Conservation (phyloP, 2,329 filamentous ascomycete species). For the Aaosphaeria pasadenensis region DNA sequence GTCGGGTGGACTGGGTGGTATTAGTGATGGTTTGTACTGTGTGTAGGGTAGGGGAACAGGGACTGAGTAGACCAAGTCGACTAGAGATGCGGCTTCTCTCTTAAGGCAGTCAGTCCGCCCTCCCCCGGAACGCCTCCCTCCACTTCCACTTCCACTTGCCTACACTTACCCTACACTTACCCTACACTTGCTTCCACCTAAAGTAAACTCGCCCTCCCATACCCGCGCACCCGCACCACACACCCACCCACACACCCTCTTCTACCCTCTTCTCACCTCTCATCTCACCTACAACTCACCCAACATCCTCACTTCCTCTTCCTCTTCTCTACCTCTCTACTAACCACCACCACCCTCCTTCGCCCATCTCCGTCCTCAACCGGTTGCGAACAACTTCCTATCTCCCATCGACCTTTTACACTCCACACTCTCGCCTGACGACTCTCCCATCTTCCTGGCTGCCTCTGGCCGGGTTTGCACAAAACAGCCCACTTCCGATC, state of each 20-base stretch:
- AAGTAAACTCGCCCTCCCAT: not conserved
- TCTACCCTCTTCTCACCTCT: constrained; percentile 21
- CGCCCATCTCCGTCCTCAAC: constrained; percentile 5
- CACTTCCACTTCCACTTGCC: too few species aligned
- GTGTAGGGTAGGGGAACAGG: too few species aligned
- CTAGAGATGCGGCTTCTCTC: too few species aligned
- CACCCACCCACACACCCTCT: constrained; percentile 8
- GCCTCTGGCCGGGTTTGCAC: not conserved
- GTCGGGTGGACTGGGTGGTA: too few species aligned
- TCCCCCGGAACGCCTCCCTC: too few species aligned
- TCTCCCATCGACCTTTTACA: not conserved
- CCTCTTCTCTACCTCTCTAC: constrained; percentile 2
- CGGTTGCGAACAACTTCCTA: not conserved
- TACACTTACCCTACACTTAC: constrained; percentile 10
- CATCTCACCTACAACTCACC: constrained; percentile 5
- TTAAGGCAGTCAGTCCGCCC: too few species aligned
- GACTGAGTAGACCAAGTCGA: too few species aligned
- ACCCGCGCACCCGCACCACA: constrained; percentile 14
- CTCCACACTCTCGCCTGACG: not conserved
- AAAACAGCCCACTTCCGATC: constrained; percentile 8
- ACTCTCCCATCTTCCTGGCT: not conserved
- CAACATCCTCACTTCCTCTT: constrained; percentile 3
- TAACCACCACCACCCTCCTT: constrained; percentile 1
- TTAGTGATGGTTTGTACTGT: too few species aligned
- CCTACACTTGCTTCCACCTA: constrained; percentile 4